Conservation (phyloP, 1,284 basidiomycete genomes). For the Cystobasidium pallidum region DNA sequence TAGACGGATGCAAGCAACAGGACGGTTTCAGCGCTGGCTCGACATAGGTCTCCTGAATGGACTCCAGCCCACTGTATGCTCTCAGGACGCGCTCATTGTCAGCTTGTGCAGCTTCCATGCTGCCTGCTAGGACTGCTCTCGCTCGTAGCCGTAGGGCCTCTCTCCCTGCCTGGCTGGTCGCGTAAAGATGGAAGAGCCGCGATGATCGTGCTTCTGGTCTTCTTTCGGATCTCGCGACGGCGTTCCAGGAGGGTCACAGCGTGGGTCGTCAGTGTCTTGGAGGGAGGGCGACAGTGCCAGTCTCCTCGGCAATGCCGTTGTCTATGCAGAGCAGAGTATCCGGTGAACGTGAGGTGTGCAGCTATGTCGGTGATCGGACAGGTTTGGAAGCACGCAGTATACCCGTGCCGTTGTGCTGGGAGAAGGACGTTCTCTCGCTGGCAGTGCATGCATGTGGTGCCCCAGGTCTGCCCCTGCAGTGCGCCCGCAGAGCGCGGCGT, state of each 20-base stretch:
- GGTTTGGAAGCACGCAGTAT: no score
- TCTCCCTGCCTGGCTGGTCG: no score
- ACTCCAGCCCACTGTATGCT: slow-evolving; percentile 45
- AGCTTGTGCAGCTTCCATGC: slow-evolving; percentile 51
- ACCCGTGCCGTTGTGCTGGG: no score
- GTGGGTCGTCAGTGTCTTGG: background rate
- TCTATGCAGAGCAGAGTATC: background rate
- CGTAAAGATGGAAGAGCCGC: background rate
- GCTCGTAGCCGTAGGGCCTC: no score
- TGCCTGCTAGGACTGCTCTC: background rate
- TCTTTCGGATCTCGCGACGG: background rate
- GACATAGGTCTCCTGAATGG: no score
- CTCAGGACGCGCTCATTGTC: slow-evolving; percentile 48
- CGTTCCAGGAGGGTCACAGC: background rate
- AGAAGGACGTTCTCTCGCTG: no score
- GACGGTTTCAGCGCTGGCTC: background rate
- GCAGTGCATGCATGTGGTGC: no score
- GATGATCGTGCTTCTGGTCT: background rate
- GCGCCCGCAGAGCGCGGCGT: no score
- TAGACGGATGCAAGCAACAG: background rate
- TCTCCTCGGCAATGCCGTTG: background rate
- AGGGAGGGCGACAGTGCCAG: background rate
- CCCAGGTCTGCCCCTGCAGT: no score
- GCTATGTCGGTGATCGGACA: background rate
- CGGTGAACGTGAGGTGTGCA: background rate